phyloP scores from a whole-genome alignment of 2,329 filamentous ascomycete species.

The Pyricularia sp. region DNA sequence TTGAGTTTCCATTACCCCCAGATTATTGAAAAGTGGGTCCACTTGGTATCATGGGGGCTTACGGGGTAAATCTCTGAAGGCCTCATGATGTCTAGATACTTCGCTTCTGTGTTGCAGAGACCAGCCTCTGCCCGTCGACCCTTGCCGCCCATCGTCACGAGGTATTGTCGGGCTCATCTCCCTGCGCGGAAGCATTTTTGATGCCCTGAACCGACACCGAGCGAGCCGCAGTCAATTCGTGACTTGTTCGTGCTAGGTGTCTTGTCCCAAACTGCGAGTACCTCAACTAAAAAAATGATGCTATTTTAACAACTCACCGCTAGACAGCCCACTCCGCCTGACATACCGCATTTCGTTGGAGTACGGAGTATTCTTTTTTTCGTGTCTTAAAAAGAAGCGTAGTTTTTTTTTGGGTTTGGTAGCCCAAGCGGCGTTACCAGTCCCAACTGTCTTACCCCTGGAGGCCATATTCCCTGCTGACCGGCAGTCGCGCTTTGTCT shows the following conservation, averaged over 20 bases:
- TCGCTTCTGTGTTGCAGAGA: not conserved
- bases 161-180: not conserved
- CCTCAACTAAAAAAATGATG: not conserved
- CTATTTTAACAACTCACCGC: not conserved
- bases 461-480: not conserved
- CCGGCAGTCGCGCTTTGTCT: not conserved
- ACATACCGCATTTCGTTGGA: not conserved
- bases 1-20: slow-evolving; percentile 20
- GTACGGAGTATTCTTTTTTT: not conserved
- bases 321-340: not conserved
- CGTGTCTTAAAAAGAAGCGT: not conserved
- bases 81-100: slow-evolving; percentile 6
- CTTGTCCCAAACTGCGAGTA: not conserved
- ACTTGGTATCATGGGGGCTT: not conserved
- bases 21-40: slow-evolving; percentile 9
- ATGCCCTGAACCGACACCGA: not conserved
- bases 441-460: not conserved
- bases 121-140: not conserved
- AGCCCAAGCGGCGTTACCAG: not conserved
- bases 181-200: not conserved
- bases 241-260: not conserved
- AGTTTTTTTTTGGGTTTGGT: not conserved
- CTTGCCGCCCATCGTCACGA: not conserved
- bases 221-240: not conserved
- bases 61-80: not conserved